phyloP scores from a whole-genome alignment of 257 asterid genomes.

The Rauvolfia tetraphylla region DNA sequence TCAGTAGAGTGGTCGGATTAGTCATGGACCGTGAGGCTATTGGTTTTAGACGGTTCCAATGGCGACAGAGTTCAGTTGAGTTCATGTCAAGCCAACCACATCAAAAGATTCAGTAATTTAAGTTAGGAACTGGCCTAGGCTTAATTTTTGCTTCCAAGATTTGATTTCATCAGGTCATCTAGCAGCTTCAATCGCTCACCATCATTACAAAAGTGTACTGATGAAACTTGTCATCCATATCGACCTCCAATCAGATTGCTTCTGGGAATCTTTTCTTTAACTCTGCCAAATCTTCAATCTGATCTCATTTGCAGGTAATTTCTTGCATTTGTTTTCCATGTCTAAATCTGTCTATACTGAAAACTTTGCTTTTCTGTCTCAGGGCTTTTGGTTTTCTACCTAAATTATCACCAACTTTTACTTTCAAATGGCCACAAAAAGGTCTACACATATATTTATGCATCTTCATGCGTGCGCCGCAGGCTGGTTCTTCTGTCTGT shows the following conservation, averaged over 20 bases:
- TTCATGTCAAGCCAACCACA: neutral
- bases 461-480: neutral
- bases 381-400: too few relatives aligned
- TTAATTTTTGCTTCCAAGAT: slow-evolving; percentile 11
- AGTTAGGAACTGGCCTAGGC: neutral
- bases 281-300: neutral
- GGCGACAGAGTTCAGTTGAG: neutral
- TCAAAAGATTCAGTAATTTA: neutral
- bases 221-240: too few relatives aligned
- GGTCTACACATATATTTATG: neutral
- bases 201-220: slow-evolving; percentile 28
- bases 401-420: too few relatives aligned
- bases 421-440: neutral
- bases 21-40: too few relatives aligned
- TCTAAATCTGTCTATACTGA: neutral
- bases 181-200: slow-evolving; percentile 94
- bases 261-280: too few relatives aligned
- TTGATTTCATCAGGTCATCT: slow-evolving; percentile 74
- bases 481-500: slow-evolving; percentile 5
- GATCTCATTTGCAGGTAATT: neutral
- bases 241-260: neutral
- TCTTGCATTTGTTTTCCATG: neutral
- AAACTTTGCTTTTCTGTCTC: neutral
- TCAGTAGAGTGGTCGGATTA: too few relatives aligned
- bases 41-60: too few relatives aligned